Evolutionary conservation across 2,329 filamentous ascomycete species (phyloP), one percentile per base, ranked within the genome.

Genomic region (Cladophialophora immunda): DNA sequence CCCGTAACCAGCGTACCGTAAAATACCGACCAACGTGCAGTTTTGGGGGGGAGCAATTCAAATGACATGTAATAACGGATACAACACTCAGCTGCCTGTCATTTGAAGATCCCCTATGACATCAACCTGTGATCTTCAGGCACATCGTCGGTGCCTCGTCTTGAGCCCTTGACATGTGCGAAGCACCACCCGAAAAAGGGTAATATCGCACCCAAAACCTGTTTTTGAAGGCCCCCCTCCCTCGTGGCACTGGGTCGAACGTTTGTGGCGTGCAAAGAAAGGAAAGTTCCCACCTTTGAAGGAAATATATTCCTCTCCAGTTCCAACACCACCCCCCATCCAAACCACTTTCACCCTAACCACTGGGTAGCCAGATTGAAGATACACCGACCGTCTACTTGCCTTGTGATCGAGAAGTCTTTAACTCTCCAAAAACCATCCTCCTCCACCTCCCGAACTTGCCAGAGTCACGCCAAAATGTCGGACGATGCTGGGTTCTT

Each of bases 401-500:
- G n/a, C 8, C 17, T 41, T 41, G 15, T 34, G 15, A 13, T 17
- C 3, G 11, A 11, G 8, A n/a, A 15, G 19, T 13, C 50, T 13
- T 8, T 52, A 7, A 15, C 27, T 17, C 50, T 11, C 50, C 22
- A 53, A 6, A 30, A 29, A 19, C 8, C 8, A 30, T 30, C 4
- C 4, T 30, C 29, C 29, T 30, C 29, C 29, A 29, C 50, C 50
- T 22, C 11, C 17, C 32, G n/a, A 41, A 29, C 15, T 7, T 3
- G 7, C 13, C 19, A 27, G 1, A 59, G 32, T 17, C 27, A 19
- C 30, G 13, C 29, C n/a, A 68, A 32, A 8, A 70, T 70, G 68
- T 70, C 68, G 7, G 65, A 70, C 27, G 65, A 70, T 58, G 65
- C 68, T 19, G 68, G 68, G 9, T 64, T 68, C 41, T 62, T 70